Conservation (phyloP, 2,329 filamentous ascomycete genomes). For the Phialophora macrospora region DNA sequence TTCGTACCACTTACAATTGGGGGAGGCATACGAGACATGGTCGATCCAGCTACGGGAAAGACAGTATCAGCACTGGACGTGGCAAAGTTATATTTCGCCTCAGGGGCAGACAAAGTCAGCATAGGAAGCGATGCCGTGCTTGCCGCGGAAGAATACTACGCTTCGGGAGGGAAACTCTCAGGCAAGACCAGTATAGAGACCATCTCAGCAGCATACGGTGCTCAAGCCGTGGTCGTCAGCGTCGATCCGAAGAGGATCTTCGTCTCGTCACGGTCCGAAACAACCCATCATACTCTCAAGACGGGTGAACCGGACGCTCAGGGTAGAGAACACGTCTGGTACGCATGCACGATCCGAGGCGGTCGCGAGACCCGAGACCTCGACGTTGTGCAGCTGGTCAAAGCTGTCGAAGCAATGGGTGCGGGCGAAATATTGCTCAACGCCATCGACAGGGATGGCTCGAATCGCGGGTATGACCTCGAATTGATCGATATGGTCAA, state of each 20-base stretch:
- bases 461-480: constrained; percentile 90
- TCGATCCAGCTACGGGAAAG: constrained; percentile 79
- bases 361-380: constrained; percentile 92
- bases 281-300: constrained; percentile 72
- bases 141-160: constrained; percentile 90
- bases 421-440: constrained; percentile 93
- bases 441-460: constrained; percentile 96
- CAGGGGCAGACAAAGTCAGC: constrained; percentile 94
- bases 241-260: constrained; percentile 93
- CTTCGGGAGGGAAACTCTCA: constrained; percentile 67
- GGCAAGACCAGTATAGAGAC: constrained; percentile 93
- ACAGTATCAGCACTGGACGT: constrained; percentile 89
- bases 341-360: constrained; percentile 95
- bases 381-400: constrained; percentile 85
- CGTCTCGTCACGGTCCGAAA: constrained; percentile 69
- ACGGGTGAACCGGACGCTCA: constrained; percentile 70
- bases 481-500: constrained; percentile 92
- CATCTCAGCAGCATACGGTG: constrained; percentile 90
- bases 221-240: constrained; percentile 94
- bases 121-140: constrained; percentile 94
- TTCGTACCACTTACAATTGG: constrained; percentile 96
- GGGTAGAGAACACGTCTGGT: constrained; percentile 88
- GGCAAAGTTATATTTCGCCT: constrained; percentile 96
- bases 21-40: constrained; percentile 90
- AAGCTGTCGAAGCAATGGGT: constrained; percentile 94